Evolutionary conservation across 2,329 filamentous ascomycete species (phyloP).

Genomic region (Diplodia seriata): DNA sequence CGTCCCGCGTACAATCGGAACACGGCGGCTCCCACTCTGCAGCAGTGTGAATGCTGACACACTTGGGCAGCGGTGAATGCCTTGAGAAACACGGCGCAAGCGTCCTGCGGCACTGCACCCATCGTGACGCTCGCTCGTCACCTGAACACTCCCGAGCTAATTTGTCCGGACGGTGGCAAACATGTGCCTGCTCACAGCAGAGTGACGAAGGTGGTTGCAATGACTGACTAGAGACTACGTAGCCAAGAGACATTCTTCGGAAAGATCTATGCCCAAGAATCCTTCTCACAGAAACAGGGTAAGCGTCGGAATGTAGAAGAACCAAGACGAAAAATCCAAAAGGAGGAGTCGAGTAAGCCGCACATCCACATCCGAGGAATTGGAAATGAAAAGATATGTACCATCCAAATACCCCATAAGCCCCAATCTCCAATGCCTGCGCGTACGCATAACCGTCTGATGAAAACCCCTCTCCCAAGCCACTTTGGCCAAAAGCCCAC

Average conservation of each 20-base stretch:
- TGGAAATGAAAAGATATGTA: conserved; percentile 14
- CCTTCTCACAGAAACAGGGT: background rate
- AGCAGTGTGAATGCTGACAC: conserved; percentile 24
- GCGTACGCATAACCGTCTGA: conserved; percentile 17
- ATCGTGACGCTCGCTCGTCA: background rate
- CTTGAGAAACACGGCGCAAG: background rate
- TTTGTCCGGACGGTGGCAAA: conserved; percentile 13
- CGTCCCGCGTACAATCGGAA: conserved; percentile 22
- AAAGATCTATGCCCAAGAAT: background rate
- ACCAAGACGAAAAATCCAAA: background rate
- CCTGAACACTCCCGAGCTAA: background rate
- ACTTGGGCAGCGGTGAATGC: conserved; percentile 26
- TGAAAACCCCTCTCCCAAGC: background rate
- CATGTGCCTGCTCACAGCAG: conserved; percentile 5
- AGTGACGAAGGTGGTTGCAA: background rate
- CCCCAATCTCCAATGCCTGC: conserved; percentile 9
- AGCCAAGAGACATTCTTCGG: background rate
- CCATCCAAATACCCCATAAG: conserved; percentile 12
- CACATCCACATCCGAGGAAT: background rate
- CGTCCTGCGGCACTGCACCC: background rate
- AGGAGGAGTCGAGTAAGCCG: conserved; percentile 19
- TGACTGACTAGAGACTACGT: conserved; percentile 3
- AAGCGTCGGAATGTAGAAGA: conserved; percentile 1
- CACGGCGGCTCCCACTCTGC: conserved; percentile 12
- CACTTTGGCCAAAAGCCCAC: conserved; percentile 1